Evolutionary conservation across 164 flowering plant genomes (phyloP).

Genomic region (Brasenia schreberi): DNA sequence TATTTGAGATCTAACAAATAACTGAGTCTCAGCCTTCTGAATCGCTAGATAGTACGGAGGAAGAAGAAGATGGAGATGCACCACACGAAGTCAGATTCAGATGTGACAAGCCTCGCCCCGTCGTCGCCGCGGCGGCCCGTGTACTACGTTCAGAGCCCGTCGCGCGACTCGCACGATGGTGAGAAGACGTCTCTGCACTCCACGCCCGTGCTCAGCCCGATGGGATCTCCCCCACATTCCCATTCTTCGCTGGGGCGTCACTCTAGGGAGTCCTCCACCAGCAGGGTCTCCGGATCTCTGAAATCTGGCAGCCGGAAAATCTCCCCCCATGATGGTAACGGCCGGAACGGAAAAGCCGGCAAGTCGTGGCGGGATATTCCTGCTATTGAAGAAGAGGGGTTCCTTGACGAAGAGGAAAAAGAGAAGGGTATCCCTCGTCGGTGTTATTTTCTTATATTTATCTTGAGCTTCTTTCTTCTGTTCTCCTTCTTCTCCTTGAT

Average conservation of each 20-base stretch:
- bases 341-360: slow-evolving; percentile 19
- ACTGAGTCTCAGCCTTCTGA: background rate
- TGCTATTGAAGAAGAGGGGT: slow-evolving; percentile 74
- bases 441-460: slow-evolving; percentile 58
- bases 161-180: slow-evolving; percentile 63
- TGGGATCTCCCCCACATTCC: slow-evolving; percentile 78
- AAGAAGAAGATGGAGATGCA: slow-evolving; percentile 20
- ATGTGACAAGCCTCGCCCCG: slow-evolving; percentile 41
- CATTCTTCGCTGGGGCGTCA: slow-evolving; percentile 76
- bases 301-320: slow-evolving; percentile 65
- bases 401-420: slow-evolving; percentile 44
- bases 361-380: slow-evolving; percentile 47
- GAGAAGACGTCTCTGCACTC: slow-evolving; percentile 77
- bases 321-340: slow-evolving; percentile 29
- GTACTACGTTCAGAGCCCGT: slow-evolving; percentile 85
- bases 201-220: slow-evolving; percentile 66
- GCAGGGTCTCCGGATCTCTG: slow-evolving; percentile 64
- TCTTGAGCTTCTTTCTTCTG: slow-evolving; percentile 46
- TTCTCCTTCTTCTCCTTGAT: slow-evolving; percentile 62
- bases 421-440: slow-evolving; percentile 33
- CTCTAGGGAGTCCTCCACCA: slow-evolving; percentile 75
- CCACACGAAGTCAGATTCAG: slow-evolving; percentile 58
- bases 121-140: slow-evolving; percentile 56
- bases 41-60: background rate
- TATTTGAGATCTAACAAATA: background rate